These are phyloP conservation scores for Colletotrichum phormii DNA, from an alignment of 2,329 filamentous ascomycete genomes.

Conservation along the genomic window DNA sequence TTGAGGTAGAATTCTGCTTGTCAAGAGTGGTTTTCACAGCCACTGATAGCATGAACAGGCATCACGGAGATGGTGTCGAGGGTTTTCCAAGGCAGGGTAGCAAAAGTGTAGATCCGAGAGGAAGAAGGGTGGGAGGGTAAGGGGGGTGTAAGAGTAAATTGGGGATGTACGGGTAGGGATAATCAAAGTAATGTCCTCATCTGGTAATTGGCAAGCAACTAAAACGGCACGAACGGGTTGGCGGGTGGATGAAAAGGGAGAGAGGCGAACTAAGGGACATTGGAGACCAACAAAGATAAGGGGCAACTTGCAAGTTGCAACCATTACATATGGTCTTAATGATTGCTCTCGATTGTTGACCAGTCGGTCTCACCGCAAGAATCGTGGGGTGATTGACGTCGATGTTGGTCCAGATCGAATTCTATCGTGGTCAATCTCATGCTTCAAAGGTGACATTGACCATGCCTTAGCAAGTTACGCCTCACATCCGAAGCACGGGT, in stretches of 20 bases:
- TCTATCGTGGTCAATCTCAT: constrained; percentile 2
- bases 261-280: constrained; percentile 8
- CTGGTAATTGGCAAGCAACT: not conserved
- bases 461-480: not conserved
- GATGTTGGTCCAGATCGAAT: constrained; percentile 14
- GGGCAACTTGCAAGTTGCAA: not conserved
- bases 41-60: constrained; percentile 34
- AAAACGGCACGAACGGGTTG: constrained; percentile 13
- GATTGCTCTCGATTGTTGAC: not conserved
- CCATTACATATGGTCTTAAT: not conserved
- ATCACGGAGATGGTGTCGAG: constrained; percentile 18
- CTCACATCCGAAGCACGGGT: not conserved
- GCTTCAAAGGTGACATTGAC: not conserved
- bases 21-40: constrained; percentile 20
- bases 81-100: constrained; percentile 26
- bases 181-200: constrained; percentile 16
- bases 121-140: not conserved
- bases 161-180: constrained; percentile 5
- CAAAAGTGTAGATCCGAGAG: constrained; percentile 22
- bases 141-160: constrained; percentile 20
- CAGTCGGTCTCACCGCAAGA: constrained; percentile 19
- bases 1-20: constrained; percentile 4
- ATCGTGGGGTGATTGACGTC: constrained; percentile 16
- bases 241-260: constrained; percentile 21
- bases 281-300: constrained; percentile 1